Conservation (phyloP, 2,329 filamentous ascomycete genomes). For the Botryotinia globosa region DNA sequence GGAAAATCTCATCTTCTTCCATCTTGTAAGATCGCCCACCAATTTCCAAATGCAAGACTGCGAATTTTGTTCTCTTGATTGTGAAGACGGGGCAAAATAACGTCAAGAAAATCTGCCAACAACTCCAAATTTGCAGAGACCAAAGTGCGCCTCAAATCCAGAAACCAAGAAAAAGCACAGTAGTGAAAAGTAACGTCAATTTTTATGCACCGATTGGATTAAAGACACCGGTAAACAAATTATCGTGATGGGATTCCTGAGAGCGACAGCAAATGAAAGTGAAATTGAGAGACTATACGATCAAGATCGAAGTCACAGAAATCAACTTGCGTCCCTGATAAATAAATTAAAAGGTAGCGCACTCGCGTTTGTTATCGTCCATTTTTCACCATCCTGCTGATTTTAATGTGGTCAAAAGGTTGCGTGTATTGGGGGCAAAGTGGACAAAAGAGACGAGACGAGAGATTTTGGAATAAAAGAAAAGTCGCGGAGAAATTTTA, state of each 20-base stretch:
- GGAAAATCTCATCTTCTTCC: not conserved
- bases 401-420: not conserved
- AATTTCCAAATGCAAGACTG: no score
- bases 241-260: not conserved
- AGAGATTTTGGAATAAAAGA: not conserved
- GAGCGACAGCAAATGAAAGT: not conserved
- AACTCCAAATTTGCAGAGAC: not conserved
- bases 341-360: not conserved
- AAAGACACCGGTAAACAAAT: not conserved
- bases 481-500: not conserved
- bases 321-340: not conserved
- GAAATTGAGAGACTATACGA: not conserved
- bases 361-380: not conserved
- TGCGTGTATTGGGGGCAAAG: not conserved
- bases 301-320: not conserved
- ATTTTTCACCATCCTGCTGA: no score
- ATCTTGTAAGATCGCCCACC: not conserved
- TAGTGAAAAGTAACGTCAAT: no score
- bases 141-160: not conserved
- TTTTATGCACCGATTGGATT: not conserved
- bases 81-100: fast-evolving
- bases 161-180: not conserved
- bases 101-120: not conserved
- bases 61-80: not conserved
- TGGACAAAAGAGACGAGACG: not conserved